Percentiles rank a stretch among this genome's conserved stretches.
Conservation (phyloP, 192 early-diverging fungal species). For the Coemansia brasiliensis region DNA sequence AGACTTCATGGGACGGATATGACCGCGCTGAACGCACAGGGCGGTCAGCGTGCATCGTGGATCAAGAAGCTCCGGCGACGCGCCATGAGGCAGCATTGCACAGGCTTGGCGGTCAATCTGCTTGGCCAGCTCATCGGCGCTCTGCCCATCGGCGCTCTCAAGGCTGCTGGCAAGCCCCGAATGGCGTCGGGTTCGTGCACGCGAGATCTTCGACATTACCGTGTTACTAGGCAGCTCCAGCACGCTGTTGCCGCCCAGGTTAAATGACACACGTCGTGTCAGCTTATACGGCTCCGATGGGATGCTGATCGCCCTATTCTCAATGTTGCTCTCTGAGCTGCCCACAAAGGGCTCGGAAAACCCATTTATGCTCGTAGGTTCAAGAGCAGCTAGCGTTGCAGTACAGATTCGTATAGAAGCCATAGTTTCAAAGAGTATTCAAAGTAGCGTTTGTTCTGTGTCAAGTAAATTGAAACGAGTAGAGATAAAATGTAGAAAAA, state of each 20-base stretch:
- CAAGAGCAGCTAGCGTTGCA: constrained; percentile 33
- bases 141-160: constrained; percentile 12
- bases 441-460: no score
- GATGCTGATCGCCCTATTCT: constrained; percentile 15
- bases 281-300: constrained; percentile 11
- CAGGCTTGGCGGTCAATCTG: constrained; percentile 33
- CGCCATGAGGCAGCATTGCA: constrained; percentile 47
- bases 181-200: constrained; percentile 26
- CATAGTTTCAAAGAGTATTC: constrained; percentile 31
- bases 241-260: constrained; percentile 42
- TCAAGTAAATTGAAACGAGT: no score
- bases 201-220: constrained; percentile 42
- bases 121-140: constrained; percentile 21
- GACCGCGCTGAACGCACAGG: constrained; percentile 50
- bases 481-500: no score
- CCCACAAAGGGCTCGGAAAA: no score
- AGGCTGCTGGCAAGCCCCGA: constrained; percentile 15
- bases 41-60: constrained; percentile 43
- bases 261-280: constrained; percentile 52
- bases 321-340: constrained; percentile 3
- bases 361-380: background rate
- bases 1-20: constrained; percentile 36
- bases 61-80: constrained; percentile 44
- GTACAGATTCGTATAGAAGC: constrained; percentile 54
- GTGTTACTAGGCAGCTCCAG: constrained; percentile 50